Percentiles rank a stretch among this genome's conserved stretches.
Conservation (phyloP, 352 stramenopile species). For the Plasmopara muralis region DNA sequence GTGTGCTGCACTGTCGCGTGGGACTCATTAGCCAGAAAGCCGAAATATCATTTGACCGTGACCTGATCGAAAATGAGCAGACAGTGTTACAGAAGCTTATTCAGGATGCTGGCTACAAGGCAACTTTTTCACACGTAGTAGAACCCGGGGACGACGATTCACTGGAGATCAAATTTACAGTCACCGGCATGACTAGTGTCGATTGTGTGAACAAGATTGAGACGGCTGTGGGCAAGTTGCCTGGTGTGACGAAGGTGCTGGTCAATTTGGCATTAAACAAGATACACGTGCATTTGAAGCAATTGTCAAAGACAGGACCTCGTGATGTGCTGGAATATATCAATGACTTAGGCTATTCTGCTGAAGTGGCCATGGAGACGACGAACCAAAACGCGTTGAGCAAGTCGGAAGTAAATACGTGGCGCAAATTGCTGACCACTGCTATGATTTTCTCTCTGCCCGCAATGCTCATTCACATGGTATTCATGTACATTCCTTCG, state of each 20-base stretch:
- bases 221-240: constrained; percentile 44
- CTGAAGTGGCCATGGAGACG: constrained; percentile 44
- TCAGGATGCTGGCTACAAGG: constrained; percentile 67
- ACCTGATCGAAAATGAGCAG: constrained; percentile 53
- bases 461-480: constrained; percentile 83
- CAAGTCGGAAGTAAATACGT: constrained; percentile 70
- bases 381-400: constrained; percentile 60
- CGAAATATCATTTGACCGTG: constrained; percentile 74
- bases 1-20: constrained; percentile 73
- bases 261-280: constrained; percentile 66
- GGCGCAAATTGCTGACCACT: constrained; percentile 59
- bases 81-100: constrained; percentile 49
- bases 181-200: constrained; percentile 60
- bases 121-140: constrained; percentile 70
- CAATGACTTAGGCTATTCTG: constrained; percentile 48
- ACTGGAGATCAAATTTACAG: constrained; percentile 74
- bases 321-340: constrained; percentile 72
- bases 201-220: constrained; percentile 68
- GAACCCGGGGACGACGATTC: constrained; percentile 71
- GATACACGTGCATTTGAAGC: constrained; percentile 70
- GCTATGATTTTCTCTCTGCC: constrained; percentile 81
- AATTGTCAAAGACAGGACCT: constrained; percentile 64
- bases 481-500: constrained; percentile 71
- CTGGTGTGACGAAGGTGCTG: constrained; percentile 63
- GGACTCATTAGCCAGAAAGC: constrained; percentile 83